Evolutionary conservation across 345 rosid genomes (phyloP).

Genomic region (Murraya paniculata): DNA sequence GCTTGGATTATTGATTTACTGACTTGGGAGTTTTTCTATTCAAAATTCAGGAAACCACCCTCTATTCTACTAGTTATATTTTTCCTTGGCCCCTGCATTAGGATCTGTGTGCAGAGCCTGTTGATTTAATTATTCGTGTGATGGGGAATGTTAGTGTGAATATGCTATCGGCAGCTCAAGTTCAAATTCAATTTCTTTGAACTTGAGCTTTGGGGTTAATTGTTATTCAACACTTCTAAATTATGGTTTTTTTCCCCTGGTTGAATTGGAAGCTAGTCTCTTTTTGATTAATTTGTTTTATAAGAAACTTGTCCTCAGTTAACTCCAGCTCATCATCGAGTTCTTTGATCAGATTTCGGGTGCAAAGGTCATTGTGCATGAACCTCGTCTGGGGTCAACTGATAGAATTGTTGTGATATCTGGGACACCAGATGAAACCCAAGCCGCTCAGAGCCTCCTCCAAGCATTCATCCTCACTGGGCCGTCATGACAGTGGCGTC

Average conservation of each 20-base stretch:
- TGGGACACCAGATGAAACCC: constrained; percentile 94
- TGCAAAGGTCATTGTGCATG: constrained; percentile 86
- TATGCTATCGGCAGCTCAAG: background rate
- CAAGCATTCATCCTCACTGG: constrained; percentile 91
- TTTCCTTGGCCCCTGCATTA: background rate
- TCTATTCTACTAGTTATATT: background rate
- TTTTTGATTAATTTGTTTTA: background rate
- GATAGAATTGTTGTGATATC: constrained; percentile 87
- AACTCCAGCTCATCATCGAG: constrained; percentile 27
- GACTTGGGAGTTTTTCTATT: background rate
- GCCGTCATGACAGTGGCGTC: constrained; percentile 22
- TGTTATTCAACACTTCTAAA: background rate
- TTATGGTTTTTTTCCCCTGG: background rate
- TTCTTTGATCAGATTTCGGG: constrained; percentile 82
- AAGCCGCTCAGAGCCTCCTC: constrained; percentile 94
- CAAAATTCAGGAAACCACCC: background rate
- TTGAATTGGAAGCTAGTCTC: background rate
- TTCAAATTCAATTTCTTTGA: background rate
- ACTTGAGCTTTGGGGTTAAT: background rate
- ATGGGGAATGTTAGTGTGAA: background rate
- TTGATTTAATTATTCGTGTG: background rate
- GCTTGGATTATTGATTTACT: background rate
- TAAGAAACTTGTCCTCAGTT: constrained; percentile 11
- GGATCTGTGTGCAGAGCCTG: background rate
- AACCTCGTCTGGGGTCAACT: constrained; percentile 65